A percentile compares a stretch with the other conserved stretches of the same genome.
phyloP scores from a whole-genome alignment of 164 flowering plant species.

The Chimonanthus salicifolius region DNA sequence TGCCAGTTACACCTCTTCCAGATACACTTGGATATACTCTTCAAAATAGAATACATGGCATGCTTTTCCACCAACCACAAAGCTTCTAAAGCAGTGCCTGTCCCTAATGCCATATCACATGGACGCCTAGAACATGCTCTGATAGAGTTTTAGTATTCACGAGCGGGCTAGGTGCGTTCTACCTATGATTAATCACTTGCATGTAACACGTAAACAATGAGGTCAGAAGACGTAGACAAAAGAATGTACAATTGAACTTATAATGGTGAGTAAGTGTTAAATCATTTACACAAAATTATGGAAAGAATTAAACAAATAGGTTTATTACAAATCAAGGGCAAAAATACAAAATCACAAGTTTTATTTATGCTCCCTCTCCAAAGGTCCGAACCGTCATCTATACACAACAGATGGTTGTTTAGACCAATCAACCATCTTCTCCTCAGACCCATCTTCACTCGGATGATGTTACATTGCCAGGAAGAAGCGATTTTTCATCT shows the following conservation, averaged over 20 bases:
- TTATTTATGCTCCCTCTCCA: background rate
- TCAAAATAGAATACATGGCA: no score
- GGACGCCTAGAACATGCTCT: no score
- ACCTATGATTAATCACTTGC: no score
- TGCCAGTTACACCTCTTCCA: no score
- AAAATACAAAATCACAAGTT: constrained; percentile 5
- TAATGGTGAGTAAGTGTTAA: background rate
- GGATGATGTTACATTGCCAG: constrained; percentile 7
- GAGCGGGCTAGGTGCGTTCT: no score
- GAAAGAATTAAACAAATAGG: background rate
- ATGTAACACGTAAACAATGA: background rate
- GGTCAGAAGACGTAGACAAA: constrained; percentile 1
- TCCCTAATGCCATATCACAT: no score
- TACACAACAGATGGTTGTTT: background rate
- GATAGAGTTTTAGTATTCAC: no score
- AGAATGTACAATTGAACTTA: background rate
- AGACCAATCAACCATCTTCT: background rate
- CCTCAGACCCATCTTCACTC: background rate
- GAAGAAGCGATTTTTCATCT: constrained; percentile 9
- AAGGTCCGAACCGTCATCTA: background rate
- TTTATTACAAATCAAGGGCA: constrained; percentile 4
- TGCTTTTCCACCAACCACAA: no score
- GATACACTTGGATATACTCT: no score
- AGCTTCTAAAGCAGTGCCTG: no score
- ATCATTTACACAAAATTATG: background rate